Conservation (phyloP, 805 yeast species). For the Metschnikowia cubensis region DNA sequence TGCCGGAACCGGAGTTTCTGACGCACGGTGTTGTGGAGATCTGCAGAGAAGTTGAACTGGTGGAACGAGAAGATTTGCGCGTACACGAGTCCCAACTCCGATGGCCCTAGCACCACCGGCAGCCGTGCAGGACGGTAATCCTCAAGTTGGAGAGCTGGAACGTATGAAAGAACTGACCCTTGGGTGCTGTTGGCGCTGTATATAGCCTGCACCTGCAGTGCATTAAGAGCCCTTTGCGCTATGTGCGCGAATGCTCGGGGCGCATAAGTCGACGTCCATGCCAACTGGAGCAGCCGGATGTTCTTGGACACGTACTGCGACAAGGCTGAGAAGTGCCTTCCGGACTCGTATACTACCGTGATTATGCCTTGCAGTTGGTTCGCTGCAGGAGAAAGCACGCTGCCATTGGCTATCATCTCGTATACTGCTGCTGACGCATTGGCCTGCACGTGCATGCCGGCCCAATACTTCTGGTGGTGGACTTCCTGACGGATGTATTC, state of each 20-base stretch:
- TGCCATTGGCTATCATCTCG: conserved; percentile 14
- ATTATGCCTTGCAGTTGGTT: conserved; percentile 19
- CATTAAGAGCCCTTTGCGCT: conserved; percentile 6
- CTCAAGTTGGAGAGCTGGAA: conserved; percentile 21
- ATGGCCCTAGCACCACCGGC: conserved; percentile 29
- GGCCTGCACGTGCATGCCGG: conserved; percentile 22
- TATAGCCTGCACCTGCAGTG: conserved; percentile 15
- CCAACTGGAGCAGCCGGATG: conserved; percentile 14
- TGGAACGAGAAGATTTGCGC: conserved; percentile 32
- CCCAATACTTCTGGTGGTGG: conserved; percentile 31
- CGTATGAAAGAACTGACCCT: conserved; percentile 16
- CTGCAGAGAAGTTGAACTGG: conserved; percentile 31
- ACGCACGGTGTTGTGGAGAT: conserved; percentile 21
- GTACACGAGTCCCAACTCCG: conserved; percentile 31
- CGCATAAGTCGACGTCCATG: conserved; percentile 24
- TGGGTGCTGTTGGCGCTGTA: conserved; percentile 13
- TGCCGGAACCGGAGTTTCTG: conserved; percentile 21
- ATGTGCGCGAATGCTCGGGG: conserved; percentile 19
- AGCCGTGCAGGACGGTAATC: conserved; percentile 21
- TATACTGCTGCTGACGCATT: conserved; percentile 26
- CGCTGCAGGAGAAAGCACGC: conserved; percentile 13
- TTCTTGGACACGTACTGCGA: conserved; percentile 32
- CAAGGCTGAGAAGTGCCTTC: conserved; percentile 30
- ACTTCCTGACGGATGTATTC: conserved; percentile 20
- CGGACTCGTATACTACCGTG: conserved; percentile 23